Evolutionary conservation across 768 basidiomycete species (phyloP).

Genomic region (Suillus occidentalis): DNA sequence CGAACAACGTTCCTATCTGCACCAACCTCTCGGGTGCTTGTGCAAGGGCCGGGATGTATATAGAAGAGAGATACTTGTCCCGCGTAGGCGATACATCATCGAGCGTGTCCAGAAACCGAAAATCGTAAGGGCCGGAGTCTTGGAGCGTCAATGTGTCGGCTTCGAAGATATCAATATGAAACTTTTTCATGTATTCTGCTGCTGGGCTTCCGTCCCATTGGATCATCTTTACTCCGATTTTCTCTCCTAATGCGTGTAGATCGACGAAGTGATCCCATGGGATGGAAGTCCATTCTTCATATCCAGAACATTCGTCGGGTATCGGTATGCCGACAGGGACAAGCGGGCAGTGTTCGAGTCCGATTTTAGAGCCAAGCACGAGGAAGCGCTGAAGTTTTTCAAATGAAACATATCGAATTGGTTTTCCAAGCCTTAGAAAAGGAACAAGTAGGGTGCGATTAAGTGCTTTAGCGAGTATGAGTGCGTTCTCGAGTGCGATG

Average conservation of each 20-base stretch:
- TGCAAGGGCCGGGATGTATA: slow-evolving; percentile 23
- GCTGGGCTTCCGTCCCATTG: not conserved
- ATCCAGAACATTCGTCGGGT: slow-evolving; percentile 61
- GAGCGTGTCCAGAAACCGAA: slow-evolving; percentile 1
- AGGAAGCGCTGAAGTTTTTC: slow-evolving; percentile 47
- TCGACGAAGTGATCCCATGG: slow-evolving; percentile 75
- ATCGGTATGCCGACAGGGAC: slow-evolving; percentile 33
- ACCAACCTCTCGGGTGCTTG: not conserved
- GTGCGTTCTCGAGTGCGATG: slow-evolving; percentile 82
- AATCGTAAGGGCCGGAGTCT: not conserved
- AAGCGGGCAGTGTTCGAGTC: slow-evolving; percentile 50
- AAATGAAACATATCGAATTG: slow-evolving; percentile 60
- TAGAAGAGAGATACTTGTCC: slow-evolving; percentile 43
- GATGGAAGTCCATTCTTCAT: slow-evolving; percentile 58
- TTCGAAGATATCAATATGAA: not conserved
- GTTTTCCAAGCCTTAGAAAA: slow-evolving; percentile 68
- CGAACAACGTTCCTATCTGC: slow-evolving; percentile 41
- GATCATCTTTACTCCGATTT: not conserved
- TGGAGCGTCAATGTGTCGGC: not conserved
- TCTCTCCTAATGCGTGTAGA: slow-evolving; percentile 35
- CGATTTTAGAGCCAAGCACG: slow-evolving; percentile 49
- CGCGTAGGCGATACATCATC: slow-evolving; percentile 21
- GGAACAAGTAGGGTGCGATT: slow-evolving; percentile 80
- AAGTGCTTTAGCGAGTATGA: slow-evolving; percentile 65
- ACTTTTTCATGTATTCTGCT: not conserved